Base-by-base conservation (phyloP, 805 yeast species). In the Ogataea methanolica region DNA sequence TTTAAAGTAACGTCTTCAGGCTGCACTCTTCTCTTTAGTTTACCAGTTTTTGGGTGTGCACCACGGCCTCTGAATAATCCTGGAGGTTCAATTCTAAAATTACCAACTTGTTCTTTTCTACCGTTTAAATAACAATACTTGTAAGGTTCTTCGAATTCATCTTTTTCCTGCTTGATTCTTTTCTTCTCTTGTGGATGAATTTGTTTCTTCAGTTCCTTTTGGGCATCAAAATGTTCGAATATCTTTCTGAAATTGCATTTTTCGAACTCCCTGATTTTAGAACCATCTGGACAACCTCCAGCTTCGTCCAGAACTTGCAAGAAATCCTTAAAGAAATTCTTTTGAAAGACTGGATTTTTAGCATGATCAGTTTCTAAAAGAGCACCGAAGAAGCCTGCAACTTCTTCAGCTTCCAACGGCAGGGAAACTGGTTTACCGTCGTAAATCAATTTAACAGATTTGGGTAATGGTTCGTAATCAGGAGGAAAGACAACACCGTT, bases 51-150 rank as follows among this genome's bases (percentile, higher is more conserved):
- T 16, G 98, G 98, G 65, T 91, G 98, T 0, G 92, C 90, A 60
- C 97, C 98, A 66, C 98, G 86, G 39, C 98, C 99, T 66, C 97
- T 76, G 63, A 91, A 92, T 46, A 92, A 71, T 2, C 96, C 97
- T 0, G 99, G 98, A 33, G 98, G 98, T 73, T 92, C 99, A 42
- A 92, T 83, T 61, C 92, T 75, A 66, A 92, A 92, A 63, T 92
- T 92, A 22, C 97, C 97, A 31, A 92, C 95, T 58, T 84, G 91
- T 61, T 92, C 97, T 59, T 79, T 85, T 56, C 96, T 78, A 16
- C 97, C 97, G 63, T 92, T 88, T 42, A 92, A 70, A 33, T 77
- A 62, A 70, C 98, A 92, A 23, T 77, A 81, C 60, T 87, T 88
- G 69, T 73, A 92, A 31, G 85, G 83, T 61, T 86, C 97, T 66